A percentile compares a stretch with the other conserved stretches of the same genome.
phyloP scores from a whole-genome alignment of 768 basidiomycete species.

The Mycena pura region DNA sequence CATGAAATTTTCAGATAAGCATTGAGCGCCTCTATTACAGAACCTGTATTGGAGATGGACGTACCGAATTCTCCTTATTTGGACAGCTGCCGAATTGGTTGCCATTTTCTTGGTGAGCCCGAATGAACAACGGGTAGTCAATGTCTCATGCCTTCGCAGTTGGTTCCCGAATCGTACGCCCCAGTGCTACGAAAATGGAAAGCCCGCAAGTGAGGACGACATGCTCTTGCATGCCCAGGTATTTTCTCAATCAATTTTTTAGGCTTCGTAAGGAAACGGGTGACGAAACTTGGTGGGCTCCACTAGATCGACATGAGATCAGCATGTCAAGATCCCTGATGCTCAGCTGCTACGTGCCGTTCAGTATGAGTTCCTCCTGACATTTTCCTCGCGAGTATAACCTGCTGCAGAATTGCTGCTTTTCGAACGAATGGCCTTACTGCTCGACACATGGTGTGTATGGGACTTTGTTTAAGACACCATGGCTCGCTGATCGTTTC shows the following conservation, averaged over 20 bases:
- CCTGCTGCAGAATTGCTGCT: conserved; percentile 59
- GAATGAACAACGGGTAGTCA: neutral
- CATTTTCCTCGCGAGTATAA: neutral
- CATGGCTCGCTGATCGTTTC: conserved; percentile 51
- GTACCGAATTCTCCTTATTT: conserved; percentile 72
- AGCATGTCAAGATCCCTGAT: conserved; percentile 55
- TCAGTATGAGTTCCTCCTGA: conserved; percentile 53
- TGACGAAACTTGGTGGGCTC: conserved; percentile 60
- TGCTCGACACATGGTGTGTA: conserved; percentile 69
- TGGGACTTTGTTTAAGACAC: conserved; percentile 40
- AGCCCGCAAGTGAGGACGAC: conserved; percentile 55
- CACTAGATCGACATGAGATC: conserved; percentile 58
- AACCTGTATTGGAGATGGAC: conserved; percentile 78
- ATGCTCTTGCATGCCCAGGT: neutral
- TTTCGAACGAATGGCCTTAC: conserved; percentile 77
- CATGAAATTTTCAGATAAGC: too few species aligned
- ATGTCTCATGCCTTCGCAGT: conserved; percentile 36
- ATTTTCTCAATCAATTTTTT: neutral
- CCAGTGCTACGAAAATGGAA: conserved; percentile 68
- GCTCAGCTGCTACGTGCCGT: conserved; percentile 72
- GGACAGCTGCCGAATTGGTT: conserved; percentile 63
- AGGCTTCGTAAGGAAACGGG: conserved; percentile 65
- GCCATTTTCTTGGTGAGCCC: conserved; percentile 57
- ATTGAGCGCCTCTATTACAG: conserved; percentile 39
- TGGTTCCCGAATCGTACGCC: conserved; percentile 76